Conservation (phyloP, 768 basidiomycete genomes). For the Pisolithus tinctorius region DNA sequence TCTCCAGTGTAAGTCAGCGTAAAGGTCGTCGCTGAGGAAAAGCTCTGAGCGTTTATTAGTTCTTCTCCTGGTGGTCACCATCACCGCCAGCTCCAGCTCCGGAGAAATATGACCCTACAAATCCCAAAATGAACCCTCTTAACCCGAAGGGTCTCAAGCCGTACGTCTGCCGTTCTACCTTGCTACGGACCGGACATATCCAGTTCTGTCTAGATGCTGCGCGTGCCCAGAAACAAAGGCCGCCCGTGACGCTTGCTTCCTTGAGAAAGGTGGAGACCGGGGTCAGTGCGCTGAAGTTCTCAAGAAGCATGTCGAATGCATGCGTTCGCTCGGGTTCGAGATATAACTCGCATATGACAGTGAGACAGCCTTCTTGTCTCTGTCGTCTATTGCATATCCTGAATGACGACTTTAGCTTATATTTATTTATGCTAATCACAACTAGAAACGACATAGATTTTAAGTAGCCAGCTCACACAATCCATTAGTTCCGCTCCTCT, state of each 20-base stretch:
- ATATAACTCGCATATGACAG: conserved; percentile 30
- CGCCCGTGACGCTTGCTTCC: conserved; percentile 90
- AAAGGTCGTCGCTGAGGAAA: no score
- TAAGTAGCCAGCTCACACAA: background rate
- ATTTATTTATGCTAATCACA: background rate
- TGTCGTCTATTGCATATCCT: background rate
- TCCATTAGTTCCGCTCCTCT: background rate
- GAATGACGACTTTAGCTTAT: background rate
- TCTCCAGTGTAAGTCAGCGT: conserved; percentile 30
- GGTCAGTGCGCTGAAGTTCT: conserved; percentile 80
- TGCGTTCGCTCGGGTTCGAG: conserved; percentile 88
- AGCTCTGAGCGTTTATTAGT: conserved; percentile 23
- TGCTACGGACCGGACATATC: background rate
- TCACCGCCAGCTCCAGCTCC: conserved; percentile 19
- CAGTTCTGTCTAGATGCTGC: conserved; percentile 62
- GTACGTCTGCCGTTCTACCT: conserved; percentile 40
- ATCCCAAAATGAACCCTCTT: conserved; percentile 78
- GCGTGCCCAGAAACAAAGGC: conserved; percentile 93
- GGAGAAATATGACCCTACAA: conserved; percentile 58
- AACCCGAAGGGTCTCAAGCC: conserved; percentile 96
- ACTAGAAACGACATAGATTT: background rate
- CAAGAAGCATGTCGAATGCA: conserved; percentile 80
- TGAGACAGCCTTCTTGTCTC: background rate
- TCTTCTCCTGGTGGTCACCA: conserved; percentile 53
- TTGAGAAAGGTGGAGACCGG: conserved; percentile 57